phyloP scores from a whole-genome alignment of 2,329 filamentous ascomycete genomes.

The Hypoxylon sp. region DNA sequence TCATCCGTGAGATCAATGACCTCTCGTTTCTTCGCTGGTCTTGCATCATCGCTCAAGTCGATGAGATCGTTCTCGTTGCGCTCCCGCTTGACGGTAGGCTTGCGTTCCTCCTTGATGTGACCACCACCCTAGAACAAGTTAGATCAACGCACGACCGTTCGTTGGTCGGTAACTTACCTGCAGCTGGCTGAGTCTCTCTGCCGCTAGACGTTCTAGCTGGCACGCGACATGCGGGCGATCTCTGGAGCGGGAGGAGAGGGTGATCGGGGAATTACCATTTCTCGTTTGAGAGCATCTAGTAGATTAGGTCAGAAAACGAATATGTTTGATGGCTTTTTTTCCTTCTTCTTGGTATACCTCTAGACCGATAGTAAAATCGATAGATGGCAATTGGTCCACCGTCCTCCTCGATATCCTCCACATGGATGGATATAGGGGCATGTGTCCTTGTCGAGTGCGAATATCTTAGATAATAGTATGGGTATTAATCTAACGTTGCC shows the following conservation, averaged over 20 bases:
- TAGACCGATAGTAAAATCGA: conserved; percentile 47
- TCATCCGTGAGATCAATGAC: conserved; percentile 40
- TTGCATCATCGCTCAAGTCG: conserved; percentile 36
- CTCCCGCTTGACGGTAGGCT: conserved; percentile 26
- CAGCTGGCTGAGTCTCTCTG: conserved; percentile 43
- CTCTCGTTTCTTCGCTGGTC: conserved; percentile 17
- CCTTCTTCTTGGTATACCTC: no score
- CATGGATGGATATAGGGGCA: not conserved
- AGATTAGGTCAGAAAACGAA: not conserved
- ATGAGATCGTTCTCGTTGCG: conserved; percentile 27
- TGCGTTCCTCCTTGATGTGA: conserved; percentile 29
- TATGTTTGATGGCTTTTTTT: no score
- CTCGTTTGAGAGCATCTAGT: conserved; percentile 44
- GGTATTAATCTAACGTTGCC: not conserved
- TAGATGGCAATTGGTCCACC: conserved; percentile 41
- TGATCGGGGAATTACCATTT: conserved; percentile 44
- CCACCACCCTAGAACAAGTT: conserved; percentile 9
- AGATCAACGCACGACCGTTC: not conserved
- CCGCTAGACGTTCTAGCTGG: conserved; percentile 41
- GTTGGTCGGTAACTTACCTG: conserved; percentile 32
- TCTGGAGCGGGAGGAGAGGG: conserved; percentile 27
- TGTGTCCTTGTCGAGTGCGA: not conserved
- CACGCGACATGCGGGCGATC: conserved; percentile 33
- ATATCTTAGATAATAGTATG: conserved; percentile 22
- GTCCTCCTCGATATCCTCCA: conserved; percentile 14